phyloP scores from a whole-genome alignment of 2,329 filamentous ascomycete genomes.

The Nemania bipapillata region DNA sequence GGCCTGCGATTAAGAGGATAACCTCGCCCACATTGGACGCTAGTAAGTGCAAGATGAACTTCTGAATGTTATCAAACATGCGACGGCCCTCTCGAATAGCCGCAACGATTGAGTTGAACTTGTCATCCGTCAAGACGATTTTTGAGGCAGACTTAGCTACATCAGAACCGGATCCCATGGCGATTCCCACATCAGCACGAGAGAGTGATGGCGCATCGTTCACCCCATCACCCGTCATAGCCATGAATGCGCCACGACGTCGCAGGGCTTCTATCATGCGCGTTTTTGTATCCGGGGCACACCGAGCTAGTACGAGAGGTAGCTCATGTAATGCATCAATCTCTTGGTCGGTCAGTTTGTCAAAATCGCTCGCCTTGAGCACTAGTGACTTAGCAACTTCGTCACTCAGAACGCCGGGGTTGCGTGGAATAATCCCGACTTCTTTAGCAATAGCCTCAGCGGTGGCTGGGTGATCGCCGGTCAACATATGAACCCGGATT shows the following conservation, averaged over 20 bases:
- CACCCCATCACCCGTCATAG: conserved; percentile 90
- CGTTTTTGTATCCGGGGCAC: conserved; percentile 86
- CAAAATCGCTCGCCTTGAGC: conserved; percentile 81
- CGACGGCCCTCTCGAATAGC: conserved; percentile 84
- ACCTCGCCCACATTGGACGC: conserved; percentile 87
- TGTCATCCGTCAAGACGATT: conserved; percentile 88
- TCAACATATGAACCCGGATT: conserved; percentile 85
- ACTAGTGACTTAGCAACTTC: conserved; percentile 75
- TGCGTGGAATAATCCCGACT: conserved; percentile 77
- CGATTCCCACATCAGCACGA: conserved; percentile 84
- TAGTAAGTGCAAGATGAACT: conserved; percentile 83
- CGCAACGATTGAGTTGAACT: conserved; percentile 86
- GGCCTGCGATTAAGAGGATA: conserved; percentile 80
- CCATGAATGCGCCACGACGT: conserved; percentile 77
- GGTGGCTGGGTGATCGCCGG: conserved; percentile 82
- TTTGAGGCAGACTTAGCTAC: conserved; percentile 84
- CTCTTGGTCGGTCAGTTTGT: conserved; percentile 77
- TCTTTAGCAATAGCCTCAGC: conserved; percentile 81
- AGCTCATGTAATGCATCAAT: conserved; percentile 80
- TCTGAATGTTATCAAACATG: conserved; percentile 90
- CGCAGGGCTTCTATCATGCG: conserved; percentile 91
- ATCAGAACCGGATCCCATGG: conserved; percentile 88
- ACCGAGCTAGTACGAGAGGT: conserved; percentile 84
- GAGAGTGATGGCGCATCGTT: conserved; percentile 87
- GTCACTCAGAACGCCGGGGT: conserved; percentile 68